Base-by-base conservation (phyloP, 257 asterid genomes). In the Mitragyna speciosa region DNA sequence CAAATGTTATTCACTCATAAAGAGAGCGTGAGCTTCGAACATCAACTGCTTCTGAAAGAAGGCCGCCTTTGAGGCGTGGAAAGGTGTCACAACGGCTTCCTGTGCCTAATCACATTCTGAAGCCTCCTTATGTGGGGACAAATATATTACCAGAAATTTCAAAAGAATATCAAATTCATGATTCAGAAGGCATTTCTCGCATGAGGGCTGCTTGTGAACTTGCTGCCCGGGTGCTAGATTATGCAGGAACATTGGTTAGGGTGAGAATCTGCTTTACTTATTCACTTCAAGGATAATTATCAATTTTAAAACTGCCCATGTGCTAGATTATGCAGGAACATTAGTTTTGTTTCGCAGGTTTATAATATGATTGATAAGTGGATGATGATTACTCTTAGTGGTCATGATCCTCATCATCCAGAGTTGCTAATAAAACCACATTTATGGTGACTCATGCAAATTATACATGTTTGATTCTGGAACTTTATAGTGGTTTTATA, bases 191-290 rank as follows among this genome's bases (percentile, higher is more conserved):
- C 70, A 84, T 93, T 84, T 85, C 81, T 80, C 85, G 82, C 54
- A 90, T 95, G 99, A 93, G 90, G 83, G 97, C 97, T 87, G 98
- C 98, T 22, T 88, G 99, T 77, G 94, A 92, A 86, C 97, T 95
- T 83, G 98, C 99, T 87, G 99, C 98, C 73, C 89, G 88, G 81
- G 97, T 95, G 74, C 86, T 93, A 30, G 98, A 93, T 80, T 86
- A 80, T 87, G 99, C 93, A 24, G 98, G 99, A 71, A 91, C 99
- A 76, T 84, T 95, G 84, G 90, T 95, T 79, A 87, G 97, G 95
- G 99, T 95, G 86, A 88, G 98, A 80, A 67, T 84, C 52, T 71
- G 73, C 7, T 48, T 22, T 75, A 1, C 59, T 19, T 78, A 48
- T 31, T 33, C 30, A 22, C 33, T 39, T 69, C 28, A 26, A 54